A percentile compares a stretch with the other conserved stretches of the same genome.
phyloP scores from a whole-genome alignment of 2,329 filamentous ascomycete genomes.

The Fusarium austroafricanum region DNA sequence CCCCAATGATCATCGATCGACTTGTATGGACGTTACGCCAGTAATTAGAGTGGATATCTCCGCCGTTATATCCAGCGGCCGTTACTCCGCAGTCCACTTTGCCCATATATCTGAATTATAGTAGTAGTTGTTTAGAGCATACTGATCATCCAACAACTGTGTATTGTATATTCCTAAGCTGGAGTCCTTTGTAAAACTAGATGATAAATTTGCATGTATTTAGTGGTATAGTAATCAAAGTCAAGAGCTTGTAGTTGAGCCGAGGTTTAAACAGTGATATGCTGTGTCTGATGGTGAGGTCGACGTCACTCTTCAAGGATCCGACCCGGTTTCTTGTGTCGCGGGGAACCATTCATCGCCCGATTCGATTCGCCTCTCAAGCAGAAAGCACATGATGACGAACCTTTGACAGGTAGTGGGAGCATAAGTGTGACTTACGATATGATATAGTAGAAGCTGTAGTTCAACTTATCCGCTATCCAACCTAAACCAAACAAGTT shows the following conservation, averaged over 20 bases:
- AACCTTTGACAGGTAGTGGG: conserved; percentile 14
- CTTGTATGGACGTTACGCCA: too few species aligned
- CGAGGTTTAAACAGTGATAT: conserved; percentile 5
- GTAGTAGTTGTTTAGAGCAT: neutral
- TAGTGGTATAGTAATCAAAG: neutral
- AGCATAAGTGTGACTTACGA: conserved; percentile 1
- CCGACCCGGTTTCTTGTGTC: conserved; percentile 41
- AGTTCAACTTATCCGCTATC: neutral
- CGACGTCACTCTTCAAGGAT: conserved; percentile 45
- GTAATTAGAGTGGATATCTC: neutral
- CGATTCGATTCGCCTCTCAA: conserved; percentile 39
- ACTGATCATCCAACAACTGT: neutral
- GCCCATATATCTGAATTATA: too few species aligned
- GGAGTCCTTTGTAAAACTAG: neutral
- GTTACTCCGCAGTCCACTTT: too few species aligned
- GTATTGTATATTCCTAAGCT: neutral
- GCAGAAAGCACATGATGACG: conserved; percentile 43
- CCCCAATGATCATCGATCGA: too few species aligned
- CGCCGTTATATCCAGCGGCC: conserved; percentile 10
- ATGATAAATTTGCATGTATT: neutral
- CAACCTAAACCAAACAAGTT: neutral
- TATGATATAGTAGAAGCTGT: neutral
- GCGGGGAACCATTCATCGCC: conserved; percentile 34
- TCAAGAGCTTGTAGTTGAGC: neutral
- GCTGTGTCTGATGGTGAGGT: conserved; percentile 12